These are phyloP conservation scores for Colletotrichum musicola DNA, from an alignment of 2,329 filamentous ascomycete species.

Conservation along the genomic window DNA sequence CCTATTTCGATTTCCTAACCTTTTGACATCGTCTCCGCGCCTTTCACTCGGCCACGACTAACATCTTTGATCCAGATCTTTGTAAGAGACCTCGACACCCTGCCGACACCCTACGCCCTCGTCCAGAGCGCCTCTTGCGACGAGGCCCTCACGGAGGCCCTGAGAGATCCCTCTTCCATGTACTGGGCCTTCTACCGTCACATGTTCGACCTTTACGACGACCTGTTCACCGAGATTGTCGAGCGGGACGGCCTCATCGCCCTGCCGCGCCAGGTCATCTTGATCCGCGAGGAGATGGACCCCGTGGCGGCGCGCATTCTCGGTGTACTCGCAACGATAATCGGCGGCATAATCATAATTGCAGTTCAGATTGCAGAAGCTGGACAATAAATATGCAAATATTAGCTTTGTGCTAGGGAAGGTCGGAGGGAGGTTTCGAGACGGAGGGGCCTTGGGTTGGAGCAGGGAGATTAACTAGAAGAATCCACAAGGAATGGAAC, in stretches of 20 bases:
- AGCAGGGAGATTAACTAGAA: too few species aligned
- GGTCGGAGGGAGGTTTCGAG: neutral
- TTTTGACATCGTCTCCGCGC: too few species aligned
- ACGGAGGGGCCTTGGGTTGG: too few species aligned
- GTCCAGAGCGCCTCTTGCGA: neutral
- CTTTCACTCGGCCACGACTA: too few species aligned
- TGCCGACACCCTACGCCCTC: neutral
- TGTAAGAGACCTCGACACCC: neutral
- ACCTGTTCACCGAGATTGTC: neutral
- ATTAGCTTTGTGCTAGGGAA: neutral
- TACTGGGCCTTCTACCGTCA: neutral
- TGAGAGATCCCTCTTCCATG: neutral
- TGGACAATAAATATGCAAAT: neutral
- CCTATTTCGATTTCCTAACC: too few species aligned
- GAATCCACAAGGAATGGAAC: too few species aligned
- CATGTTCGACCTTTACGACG: slow-evolving; percentile 2
- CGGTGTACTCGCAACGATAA: neutral
- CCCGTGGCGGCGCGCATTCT: neutral
- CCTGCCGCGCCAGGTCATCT: neutral
- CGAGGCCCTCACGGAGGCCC: neutral
- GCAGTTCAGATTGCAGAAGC: neutral
- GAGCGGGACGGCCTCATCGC: neutral
- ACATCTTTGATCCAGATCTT: neutral
- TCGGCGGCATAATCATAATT: neutral
- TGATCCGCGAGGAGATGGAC: neutral